Percentiles rank a stretch among this genome's conserved stretches.
These are phyloP conservation scores for Neostapfia colusana DNA, from an alignment of 176 grass and related monocot species.

Conservation along the genomic window DNA sequence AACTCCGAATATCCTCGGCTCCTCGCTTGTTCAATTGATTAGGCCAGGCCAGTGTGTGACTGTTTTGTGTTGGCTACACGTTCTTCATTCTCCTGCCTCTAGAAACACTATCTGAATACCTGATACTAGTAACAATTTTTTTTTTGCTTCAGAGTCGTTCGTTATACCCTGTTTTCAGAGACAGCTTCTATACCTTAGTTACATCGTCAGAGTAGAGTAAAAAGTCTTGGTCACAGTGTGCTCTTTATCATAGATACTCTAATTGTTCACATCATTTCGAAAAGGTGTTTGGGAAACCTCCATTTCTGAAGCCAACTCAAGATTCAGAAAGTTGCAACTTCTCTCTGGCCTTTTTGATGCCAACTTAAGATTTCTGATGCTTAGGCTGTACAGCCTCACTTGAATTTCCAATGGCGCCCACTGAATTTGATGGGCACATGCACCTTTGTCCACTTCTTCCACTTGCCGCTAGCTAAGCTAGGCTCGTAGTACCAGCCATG, in stretches of 20 bases:
- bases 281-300: background rate
- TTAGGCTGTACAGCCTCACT: conserved; percentile 12
- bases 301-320: background rate
- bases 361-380: background rate
- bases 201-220: no score
- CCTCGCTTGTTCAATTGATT: background rate
- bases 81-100: background rate
- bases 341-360: background rate
- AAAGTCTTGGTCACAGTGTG: background rate
- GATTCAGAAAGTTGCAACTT: background rate
- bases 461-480: conserved; percentile 1
- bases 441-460: conserved; percentile 29
- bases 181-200: background rate
- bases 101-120: background rate
- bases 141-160: background rate
- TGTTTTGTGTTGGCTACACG: background rate
- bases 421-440: conserved; percentile 31
- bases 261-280: background rate
- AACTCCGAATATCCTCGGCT: background rate
- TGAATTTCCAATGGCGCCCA: background rate
- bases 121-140: background rate
- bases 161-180: background rate
- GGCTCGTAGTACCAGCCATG: background rate
- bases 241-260: background rate
- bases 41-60: no score